Evolutionary conservation across 2,329 filamentous ascomycete genomes (phyloP), one percentile per base, ranked within the genome.

Genomic region (Colletotrichum abscissum): DNA sequence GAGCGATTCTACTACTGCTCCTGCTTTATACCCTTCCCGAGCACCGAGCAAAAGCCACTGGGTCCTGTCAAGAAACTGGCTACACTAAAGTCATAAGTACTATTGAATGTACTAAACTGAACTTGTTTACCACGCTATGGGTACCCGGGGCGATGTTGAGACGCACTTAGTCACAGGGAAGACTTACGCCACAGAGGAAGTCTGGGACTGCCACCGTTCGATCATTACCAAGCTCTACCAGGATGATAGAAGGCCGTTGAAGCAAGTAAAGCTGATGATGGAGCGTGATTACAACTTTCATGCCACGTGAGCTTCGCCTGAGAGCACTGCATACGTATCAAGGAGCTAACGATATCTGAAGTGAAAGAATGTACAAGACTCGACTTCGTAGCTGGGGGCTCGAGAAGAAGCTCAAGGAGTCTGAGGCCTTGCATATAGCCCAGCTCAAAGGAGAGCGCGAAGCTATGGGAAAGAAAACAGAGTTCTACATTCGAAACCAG

Each of bases 361-460:
- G 67, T 3, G 59, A 65, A 28, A 59, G 60, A 63, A 69, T 69
- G 67, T 69, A 54, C 67, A 69, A 54, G 60, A 65, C 67, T 4
- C 67, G 67, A 3, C 52, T 65, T 26, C 64, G 35, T 4, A 35
- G 28, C 3, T 69, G 67, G 67, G 67, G 67, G 1, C 19, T 69
- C 9, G 60, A 59, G 22, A 69, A 69, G 26, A 69, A 69, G 30
- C 49, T 69, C 38, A 69, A 69, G 42, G 60, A 69, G 35, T 28
- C 30, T 2, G 67, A 65, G 14, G 67, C 58, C 12, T 33, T 52
- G 22, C 42, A 38, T 19, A 70, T 70, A n/a, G 16, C 65, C 6
- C 24, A 26, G 12, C 30, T 67, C 11, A 70, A 60, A 22, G 24
- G 26, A 11, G 6, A 67, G 28, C 68, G 62, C 19, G 63, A 59